These are phyloP conservation scores for Corylus americana DNA, from an alignment of 306 rosid species.

Conservation along the genomic window DNA sequence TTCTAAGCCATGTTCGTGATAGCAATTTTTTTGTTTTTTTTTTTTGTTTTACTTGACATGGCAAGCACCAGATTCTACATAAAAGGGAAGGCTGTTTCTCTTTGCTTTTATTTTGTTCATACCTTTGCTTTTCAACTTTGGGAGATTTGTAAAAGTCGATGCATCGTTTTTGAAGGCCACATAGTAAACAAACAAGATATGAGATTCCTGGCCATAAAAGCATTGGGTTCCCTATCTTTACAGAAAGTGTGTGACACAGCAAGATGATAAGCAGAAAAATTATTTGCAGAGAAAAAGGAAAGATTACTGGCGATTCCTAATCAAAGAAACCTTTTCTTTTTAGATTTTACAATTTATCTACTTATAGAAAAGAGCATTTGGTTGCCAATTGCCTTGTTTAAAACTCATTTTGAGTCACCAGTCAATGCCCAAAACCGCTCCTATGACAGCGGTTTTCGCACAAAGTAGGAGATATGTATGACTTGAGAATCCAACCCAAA, in stretches of 20 bases:
- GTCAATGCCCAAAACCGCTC: constrained; percentile 26
- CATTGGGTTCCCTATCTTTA: constrained; percentile 22
- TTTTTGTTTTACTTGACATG: neutral
- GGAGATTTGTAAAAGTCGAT: constrained; percentile 27
- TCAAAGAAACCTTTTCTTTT: neutral
- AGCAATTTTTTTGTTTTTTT: neutral
- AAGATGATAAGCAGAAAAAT: neutral
- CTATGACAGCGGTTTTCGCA: neutral
- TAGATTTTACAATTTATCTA: neutral
- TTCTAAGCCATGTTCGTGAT: neutral
- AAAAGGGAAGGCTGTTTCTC: neutral
- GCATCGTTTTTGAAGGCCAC: constrained; percentile 7
- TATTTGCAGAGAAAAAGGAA: neutral
- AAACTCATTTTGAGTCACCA: neutral
- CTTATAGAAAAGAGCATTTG: too few relatives aligned
- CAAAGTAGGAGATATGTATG: constrained; percentile 17
- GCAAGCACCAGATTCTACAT: neutral
- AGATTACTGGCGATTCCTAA: neutral
- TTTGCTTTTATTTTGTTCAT: constrained; percentile 12
- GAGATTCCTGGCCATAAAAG: constrained; percentile 30
- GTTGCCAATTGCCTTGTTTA: neutral
- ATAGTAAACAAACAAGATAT: constrained; percentile 7
- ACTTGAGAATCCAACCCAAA: constrained; percentile 26
- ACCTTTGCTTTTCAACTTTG: constrained; percentile 34
- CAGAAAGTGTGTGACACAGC: constrained; percentile 16